Conservation (phyloP, 2,329 filamentous ascomycete genomes). For the Pestalotiopsis sp. region DNA sequence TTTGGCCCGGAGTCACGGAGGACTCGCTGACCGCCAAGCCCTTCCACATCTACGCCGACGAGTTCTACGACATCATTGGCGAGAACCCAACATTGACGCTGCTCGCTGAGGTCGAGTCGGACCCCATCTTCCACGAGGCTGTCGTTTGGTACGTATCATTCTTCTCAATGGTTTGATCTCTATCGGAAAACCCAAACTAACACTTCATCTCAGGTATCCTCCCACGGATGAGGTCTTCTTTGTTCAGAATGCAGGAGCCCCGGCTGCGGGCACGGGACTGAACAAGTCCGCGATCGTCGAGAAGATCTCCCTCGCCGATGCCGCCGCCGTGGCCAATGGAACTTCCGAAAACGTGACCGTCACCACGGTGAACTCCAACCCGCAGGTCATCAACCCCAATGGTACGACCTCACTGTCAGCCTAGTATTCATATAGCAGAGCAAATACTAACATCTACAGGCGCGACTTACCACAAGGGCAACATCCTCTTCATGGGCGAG, state of each 20-base stretch:
- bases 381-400: conserved; percentile 53
- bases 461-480: conserved; percentile 51
- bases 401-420: conserved; percentile 33
- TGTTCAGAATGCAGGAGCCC: conserved; percentile 52
- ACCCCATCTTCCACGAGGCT: conserved; percentile 59
- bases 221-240: conserved; percentile 58
- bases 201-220: conserved; percentile 32
- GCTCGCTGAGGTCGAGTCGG: conserved; percentile 44
- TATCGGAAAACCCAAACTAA: conserved; percentile 4
- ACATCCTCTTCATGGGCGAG: conserved; percentile 53
- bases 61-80: conserved; percentile 55
- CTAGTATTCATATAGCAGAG: too few species aligned
- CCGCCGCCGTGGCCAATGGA: conserved; percentile 39
- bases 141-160: conserved; percentile 47
- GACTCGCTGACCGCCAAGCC: conserved; percentile 40
- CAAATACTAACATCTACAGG: conserved; percentile 33
- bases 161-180: background rate
- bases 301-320: conserved; percentile 51
- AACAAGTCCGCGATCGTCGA: conserved; percentile 53
- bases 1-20: conserved; percentile 45
- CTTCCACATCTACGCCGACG: conserved; percentile 52
- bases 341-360: conserved; percentile 45
- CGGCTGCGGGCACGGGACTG: conserved; percentile 50
- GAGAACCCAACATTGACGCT: conserved; percentile 50
- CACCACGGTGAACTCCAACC: conserved; percentile 42